Percentiles rank a stretch among this genome's conserved stretches.
phyloP scores from a whole-genome alignment of 768 basidiomycete species.

The Psilocybe sp. region DNA sequence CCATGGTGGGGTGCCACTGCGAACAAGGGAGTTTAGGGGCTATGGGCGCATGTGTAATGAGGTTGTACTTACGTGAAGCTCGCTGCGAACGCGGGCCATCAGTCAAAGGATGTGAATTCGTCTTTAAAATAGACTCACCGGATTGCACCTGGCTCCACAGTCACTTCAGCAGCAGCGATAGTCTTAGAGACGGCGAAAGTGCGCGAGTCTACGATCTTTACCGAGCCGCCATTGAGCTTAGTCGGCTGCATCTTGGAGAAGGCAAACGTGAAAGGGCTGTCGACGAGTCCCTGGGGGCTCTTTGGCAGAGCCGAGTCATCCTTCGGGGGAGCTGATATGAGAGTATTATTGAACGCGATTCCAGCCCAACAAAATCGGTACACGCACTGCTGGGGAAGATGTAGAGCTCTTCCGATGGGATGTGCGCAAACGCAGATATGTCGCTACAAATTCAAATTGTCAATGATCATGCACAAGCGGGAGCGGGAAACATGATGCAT shows the following conservation, averaged over 20 bases:
- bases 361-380: slow-evolving; percentile 2
- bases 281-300: slow-evolving; percentile 41
- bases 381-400: slow-evolving; percentile 37
- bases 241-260: slow-evolving; percentile 45
- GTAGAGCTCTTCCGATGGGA: slow-evolving; percentile 52
- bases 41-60: slow-evolving; percentile 12
- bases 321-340: slow-evolving; percentile 31
- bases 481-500: neutral
- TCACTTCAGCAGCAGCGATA: slow-evolving; percentile 55
- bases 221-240: slow-evolving; percentile 49
- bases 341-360: neutral
- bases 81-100: slow-evolving; percentile 26
- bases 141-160: slow-evolving; percentile 57
- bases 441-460: slow-evolving; percentile 28
- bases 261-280: slow-evolving; percentile 47
- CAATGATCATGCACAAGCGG: neutral
- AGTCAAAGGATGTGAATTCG: neutral
- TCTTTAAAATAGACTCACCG: slow-evolving; percentile 30
- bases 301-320: slow-evolving; percentile 32
- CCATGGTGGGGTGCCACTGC: slow-evolving; percentile 71
- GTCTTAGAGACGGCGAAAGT: slow-evolving; percentile 51
- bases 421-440: slow-evolving; percentile 44
- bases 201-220: slow-evolving; percentile 57
- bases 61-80: slow-evolving; percentile 44
- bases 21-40: neutral